A percentile compares a stretch with the other conserved stretches of the same genome.
Conservation (phyloP, 768 basidiomycete genomes). For the Podaxis sp. region DNA sequence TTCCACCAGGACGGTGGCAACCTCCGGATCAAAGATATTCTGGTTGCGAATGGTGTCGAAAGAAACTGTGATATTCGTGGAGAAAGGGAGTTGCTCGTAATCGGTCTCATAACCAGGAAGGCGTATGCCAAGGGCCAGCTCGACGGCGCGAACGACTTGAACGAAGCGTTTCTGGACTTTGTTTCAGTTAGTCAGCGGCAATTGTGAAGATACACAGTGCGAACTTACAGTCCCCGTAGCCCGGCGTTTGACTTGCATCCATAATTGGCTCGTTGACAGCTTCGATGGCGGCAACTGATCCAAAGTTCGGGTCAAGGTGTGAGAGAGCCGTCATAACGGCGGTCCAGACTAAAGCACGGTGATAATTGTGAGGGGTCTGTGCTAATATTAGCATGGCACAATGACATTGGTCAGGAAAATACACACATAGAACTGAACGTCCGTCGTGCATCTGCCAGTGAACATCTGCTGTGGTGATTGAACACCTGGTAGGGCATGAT, state of each 20-base stretch:
- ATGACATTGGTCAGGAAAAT: not conserved
- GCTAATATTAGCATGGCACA: not conserved
- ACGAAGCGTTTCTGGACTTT: slow-evolving; percentile 73
- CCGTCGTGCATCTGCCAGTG: slow-evolving; percentile 64
- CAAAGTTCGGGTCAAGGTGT: slow-evolving; percentile 68
- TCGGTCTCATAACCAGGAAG: slow-evolving; percentile 28
- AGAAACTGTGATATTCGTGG: slow-evolving; percentile 25
- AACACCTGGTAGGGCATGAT: slow-evolving; percentile 73
- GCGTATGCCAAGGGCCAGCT: slow-evolving; percentile 56
- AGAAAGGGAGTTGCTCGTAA: slow-evolving; percentile 14
- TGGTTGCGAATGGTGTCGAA: slow-evolving; percentile 20
- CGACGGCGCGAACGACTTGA: slow-evolving; percentile 61
- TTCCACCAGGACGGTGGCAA: slow-evolving; percentile 28
- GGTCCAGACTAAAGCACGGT: slow-evolving; percentile 78
- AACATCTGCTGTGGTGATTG: slow-evolving; percentile 61
- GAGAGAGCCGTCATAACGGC: slow-evolving; percentile 74
- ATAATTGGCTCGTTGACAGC: slow-evolving; percentile 79
- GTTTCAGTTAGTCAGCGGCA: slow-evolving; percentile 6
- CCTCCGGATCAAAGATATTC: slow-evolving; percentile 26
- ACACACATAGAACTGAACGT: slow-evolving; percentile 72
- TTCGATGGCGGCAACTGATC: slow-evolving; percentile 65
- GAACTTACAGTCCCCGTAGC: slow-evolving; percentile 63
- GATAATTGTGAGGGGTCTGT: slow-evolving; percentile 70
- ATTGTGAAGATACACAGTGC: not conserved
- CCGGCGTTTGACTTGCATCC: slow-evolving; percentile 66